These are phyloP conservation scores for Microthlaspi erraticum DNA, from an alignment of 345 rosid species.

Conservation along the genomic window DNA sequence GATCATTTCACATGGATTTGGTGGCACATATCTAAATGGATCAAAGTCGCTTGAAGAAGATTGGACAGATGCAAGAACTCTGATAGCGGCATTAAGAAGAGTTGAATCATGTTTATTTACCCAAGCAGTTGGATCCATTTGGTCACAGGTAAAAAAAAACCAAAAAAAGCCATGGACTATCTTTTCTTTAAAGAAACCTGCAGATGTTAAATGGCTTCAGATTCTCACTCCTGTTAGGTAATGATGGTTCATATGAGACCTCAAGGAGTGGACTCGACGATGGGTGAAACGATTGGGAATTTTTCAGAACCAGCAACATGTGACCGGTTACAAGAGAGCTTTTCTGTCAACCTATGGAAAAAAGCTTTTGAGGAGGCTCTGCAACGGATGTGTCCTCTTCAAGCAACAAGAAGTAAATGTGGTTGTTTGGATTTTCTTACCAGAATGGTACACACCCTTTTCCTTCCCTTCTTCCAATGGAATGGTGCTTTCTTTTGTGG, in stretches of 20 bases:
- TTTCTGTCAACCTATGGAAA: constrained; percentile 80
- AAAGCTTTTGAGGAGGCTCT: constrained; percentile 82
- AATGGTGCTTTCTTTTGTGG: constrained; percentile 32
- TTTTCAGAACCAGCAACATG: constrained; percentile 77
- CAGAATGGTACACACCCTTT: constrained; percentile 58
- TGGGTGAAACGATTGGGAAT: constrained; percentile 50
- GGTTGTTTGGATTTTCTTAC: constrained; percentile 84
- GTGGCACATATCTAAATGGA: constrained; percentile 38
- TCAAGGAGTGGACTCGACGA: constrained; percentile 49
- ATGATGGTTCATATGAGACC: constrained; percentile 85
- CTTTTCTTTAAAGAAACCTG: constrained; percentile 8
- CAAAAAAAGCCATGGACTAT: neutral
- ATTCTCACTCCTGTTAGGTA: constrained; percentile 52
- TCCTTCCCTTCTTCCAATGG: constrained; percentile 11
- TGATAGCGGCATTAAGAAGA: constrained; percentile 70
- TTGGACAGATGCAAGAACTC: constrained; percentile 86
- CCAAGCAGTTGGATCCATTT: constrained; percentile 81
- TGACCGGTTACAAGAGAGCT: constrained; percentile 81
- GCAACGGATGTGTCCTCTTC: constrained; percentile 79
- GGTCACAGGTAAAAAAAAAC: constrained; percentile 86
- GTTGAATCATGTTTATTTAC: constrained; percentile 91
- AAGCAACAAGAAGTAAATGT: constrained; percentile 73
- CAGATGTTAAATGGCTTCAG: constrained; percentile 23
- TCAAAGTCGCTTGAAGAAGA: constrained; percentile 54
- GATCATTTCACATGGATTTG: constrained; percentile 71